Evolutionary conservation across 2,329 filamentous ascomycete species (phyloP).

Genomic region (Neurospora crassa): DNA sequence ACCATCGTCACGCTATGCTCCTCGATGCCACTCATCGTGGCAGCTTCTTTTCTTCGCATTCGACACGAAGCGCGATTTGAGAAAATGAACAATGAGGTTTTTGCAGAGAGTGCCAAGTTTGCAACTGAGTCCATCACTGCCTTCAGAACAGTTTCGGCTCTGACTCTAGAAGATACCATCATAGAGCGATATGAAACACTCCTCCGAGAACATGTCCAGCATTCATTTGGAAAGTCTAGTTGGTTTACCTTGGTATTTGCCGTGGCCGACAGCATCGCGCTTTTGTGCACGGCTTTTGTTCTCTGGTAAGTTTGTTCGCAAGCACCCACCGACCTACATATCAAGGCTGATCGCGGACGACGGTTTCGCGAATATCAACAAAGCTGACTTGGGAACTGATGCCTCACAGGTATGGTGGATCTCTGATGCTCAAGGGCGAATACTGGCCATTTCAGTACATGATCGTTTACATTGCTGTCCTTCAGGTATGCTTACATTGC

Average conservation of each 20-base stretch:
- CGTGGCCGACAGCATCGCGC: conserved; percentile 33
- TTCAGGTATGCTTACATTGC: conserved; percentile 16
- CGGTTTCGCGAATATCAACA: not conserved
- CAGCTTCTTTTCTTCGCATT: conserved; percentile 33
- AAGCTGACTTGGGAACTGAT: not conserved
- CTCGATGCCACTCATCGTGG: conserved; percentile 24
- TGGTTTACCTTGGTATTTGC: conserved; percentile 26
- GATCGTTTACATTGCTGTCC: conserved; percentile 24
- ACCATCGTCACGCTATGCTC: conserved; percentile 44
- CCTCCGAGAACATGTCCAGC: conserved; percentile 24
- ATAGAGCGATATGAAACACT: conserved; percentile 27
- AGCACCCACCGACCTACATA: not conserved
- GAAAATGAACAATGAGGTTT: conserved; percentile 45
- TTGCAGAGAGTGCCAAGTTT: conserved; percentile 52
- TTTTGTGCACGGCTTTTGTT: conserved; percentile 48
- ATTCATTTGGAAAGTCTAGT: conserved; percentile 22
- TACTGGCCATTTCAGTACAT: conserved; percentile 25
- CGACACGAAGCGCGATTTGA: conserved; percentile 48
- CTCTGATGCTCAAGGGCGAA: conserved; percentile 21
- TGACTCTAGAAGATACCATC: conserved; percentile 53
- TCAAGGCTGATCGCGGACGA: not conserved
- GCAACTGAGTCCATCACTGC: conserved; percentile 53
- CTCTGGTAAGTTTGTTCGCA: conserved; percentile 36
- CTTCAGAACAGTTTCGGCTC: conserved; percentile 50
- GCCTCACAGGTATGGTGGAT: conserved; percentile 21